These are phyloP conservation scores for Aspergillus fischeri DNA, from an alignment of 2,329 filamentous ascomycete genomes.

Conservation along the genomic window DNA sequence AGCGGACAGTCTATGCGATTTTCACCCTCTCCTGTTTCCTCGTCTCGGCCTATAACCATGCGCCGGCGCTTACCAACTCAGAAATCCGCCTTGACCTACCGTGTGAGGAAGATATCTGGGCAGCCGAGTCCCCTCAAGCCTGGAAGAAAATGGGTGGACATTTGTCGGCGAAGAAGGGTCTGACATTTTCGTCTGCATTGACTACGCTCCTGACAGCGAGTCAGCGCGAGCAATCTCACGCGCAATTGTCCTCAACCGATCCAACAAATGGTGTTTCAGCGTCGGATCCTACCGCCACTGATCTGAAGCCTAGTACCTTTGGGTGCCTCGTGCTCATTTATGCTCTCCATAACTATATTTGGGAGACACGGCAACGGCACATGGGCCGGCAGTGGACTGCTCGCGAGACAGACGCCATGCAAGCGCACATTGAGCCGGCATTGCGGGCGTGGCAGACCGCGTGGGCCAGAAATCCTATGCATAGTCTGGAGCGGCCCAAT, in stretches of 20 bases:
- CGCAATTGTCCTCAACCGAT: constrained; percentile 21
- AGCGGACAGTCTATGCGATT: constrained; percentile 85
- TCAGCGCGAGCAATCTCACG: constrained; percentile 53
- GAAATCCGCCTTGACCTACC: constrained; percentile 86
- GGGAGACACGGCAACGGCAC: constrained; percentile 91
- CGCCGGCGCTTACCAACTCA: constrained; percentile 86
- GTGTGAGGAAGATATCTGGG: constrained; percentile 88
- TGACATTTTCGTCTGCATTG: constrained; percentile 78
- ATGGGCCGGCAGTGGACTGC: constrained; percentile 85
- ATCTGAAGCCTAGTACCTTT: constrained; percentile 80
- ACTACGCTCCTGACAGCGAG: constrained; percentile 76
- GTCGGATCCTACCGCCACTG: constrained; percentile 54
- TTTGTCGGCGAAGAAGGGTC: constrained; percentile 64
- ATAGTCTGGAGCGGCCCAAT: constrained; percentile 79
- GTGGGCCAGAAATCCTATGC: constrained; percentile 81
- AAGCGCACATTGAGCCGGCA: constrained; percentile 88
- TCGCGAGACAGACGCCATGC: constrained; percentile 93
- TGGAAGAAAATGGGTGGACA: constrained; percentile 77
- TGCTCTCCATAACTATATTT: constrained; percentile 95
- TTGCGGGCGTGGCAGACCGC: constrained; percentile 91
- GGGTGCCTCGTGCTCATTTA: constrained; percentile 90
- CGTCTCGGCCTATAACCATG: constrained; percentile 89
- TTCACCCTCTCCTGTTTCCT: constrained; percentile 89
- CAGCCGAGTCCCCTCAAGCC: constrained; percentile 73
- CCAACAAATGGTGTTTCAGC: constrained; percentile 47